Evolutionary conservation across 2,329 filamentous ascomycete genomes (phyloP), one percentile per base, ranked within the genome.

Genomic region (Colletotrichum siamense): DNA sequence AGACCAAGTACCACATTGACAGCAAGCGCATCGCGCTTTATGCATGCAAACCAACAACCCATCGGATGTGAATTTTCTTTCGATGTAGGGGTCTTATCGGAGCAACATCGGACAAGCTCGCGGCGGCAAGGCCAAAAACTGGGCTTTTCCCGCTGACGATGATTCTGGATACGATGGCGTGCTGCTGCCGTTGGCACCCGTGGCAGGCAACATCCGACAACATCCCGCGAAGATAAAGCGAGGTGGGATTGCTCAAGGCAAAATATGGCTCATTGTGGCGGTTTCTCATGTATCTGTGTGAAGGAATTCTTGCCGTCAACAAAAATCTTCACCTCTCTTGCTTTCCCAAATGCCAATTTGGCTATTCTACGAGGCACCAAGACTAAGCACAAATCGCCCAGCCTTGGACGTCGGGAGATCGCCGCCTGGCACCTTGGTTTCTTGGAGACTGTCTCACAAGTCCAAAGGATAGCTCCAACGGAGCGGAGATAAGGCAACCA

Each of bases 161-260:
- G 73, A 69, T 76, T 73, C 59, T 69, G 57, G 64, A 65, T 59
- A 69, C 64, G 28, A 76, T 69, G 44, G 59, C 73, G 73, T 76
- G 73, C 70, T 76, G 57, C 30, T n/a, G n/a, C 9, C 16, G 24
- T 55, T n/a, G 15, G 9, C 39, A 39, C 36, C 44, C 12, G 30
- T 5, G 18, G 55, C 64, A 70, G 64, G 24, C 64, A 73, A 59
- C 22, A 39, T 61, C 73, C 70, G 73, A 71, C 32, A 18, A 18
- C 52, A 63, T 55, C 6, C 16, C 32, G 18, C 44, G n/a, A 52
- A 22, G n/a, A 52, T 13, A 13, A 22, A 7, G 44, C 44, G n/a
- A 10, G 12, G 8, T 22, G n/a, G 5, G 9, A 52, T 22, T 52
- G 0, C 0, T 22, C 18, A 52, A 1, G n/a, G 10, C 10, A 22